Base-by-base conservation (phyloP, 2,329 filamentous ascomycete genomes). In the Fusarium verrucosum region DNA sequence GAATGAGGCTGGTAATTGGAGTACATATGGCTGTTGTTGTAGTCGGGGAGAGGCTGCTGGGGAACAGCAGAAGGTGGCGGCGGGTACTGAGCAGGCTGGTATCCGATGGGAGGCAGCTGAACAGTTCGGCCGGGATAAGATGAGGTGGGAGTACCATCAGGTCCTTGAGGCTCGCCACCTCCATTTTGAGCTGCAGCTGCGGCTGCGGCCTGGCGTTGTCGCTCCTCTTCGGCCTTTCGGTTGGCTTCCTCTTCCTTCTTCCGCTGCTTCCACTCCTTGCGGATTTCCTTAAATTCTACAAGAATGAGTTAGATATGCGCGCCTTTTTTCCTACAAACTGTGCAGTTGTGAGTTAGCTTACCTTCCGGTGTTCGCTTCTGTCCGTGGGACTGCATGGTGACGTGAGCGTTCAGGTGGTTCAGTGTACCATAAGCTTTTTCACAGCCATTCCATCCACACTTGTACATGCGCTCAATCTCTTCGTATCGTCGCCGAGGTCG, bases 391-490 rank as follows among this genome's bases (percentile, higher is more conserved):
- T 99, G 95, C 95, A 98, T 98, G 14, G 95, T 98, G 44, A 99
- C 95, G 74, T 99, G 95, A 35, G 95, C 95, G 75, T 99, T 99
- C 70, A 99, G 78, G 76, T 99, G 95, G 78, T 99, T 99, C 62
- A 99, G 81, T 43, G 95, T 99, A 59, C 95, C 95, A 71, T 99
- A 99, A 4, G 95, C 95, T 81, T 99, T 99, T 79, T 99, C 95
- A 75, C 95, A 99, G 10, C 94, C 94, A 68, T 97, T 94, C 92
- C 93, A 98, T 23, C 94, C 95, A 75, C 95, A 99, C 79, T 98
- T 98, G 83, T 99, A 98, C 95, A 99, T 98, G 75, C 95, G 89
- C 82, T 99, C 95, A 71, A 99, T 99, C 77, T 99, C 95, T 79
- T 99, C 95, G 73, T 97, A 99, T 50, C 95, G 88, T 72, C 95